Evolutionary conservation across 2,329 filamentous ascomycete genomes (phyloP), one percentile per base, ranked within the genome.

Genomic region (Hypoxylon sp.): DNA sequence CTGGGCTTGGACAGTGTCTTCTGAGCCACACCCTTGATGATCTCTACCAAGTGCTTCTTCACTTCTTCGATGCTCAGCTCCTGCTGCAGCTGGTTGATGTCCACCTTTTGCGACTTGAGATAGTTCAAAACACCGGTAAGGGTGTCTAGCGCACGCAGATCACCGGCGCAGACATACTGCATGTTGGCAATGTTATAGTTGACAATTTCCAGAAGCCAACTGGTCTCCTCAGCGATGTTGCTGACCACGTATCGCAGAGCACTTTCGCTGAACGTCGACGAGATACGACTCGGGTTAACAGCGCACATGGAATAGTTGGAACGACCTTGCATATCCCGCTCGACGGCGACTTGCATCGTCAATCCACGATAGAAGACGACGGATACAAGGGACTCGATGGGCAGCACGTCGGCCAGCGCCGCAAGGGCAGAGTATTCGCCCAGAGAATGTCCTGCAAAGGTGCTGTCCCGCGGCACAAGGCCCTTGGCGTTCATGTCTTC

Each of bases 301-400:
- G 95, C 95, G 76, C 94, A 97, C 95, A 99, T 99, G 62, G 91
- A 93, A 83, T 99, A 99, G 83, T 98, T 98, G 68, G 93, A 97
- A 54, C 95, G 90, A 31, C 95, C 95, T 64, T 86, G 82, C 57
- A 89, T 93, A 75, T 99, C 95, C 74, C 95, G 92, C 81, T 98
- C 95, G 64, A 99, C 95, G 20, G 95, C 95, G 43, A 99, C 95
- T 79, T 99, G 95, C 95, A 99, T 99, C 18, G 95, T 99, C 71
- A 99, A 81, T 72, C 95, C 95, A 76, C 95, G 92, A 81, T 99
- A 99, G 84, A 99, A 99, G 52, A 99, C 96, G 42, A 99, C 95
- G 0, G 95, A 98, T 1, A 99, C 95, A 75, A 99, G 83, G 68
- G 90, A 95, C 82, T 99, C 95, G 71, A 99, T 99, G n/a, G 96